Evolutionary conservation across 2,329 filamentous ascomycete species (phyloP), one percentile per base, ranked within the genome.

Genomic region (Rutstroemia sp.): DNA sequence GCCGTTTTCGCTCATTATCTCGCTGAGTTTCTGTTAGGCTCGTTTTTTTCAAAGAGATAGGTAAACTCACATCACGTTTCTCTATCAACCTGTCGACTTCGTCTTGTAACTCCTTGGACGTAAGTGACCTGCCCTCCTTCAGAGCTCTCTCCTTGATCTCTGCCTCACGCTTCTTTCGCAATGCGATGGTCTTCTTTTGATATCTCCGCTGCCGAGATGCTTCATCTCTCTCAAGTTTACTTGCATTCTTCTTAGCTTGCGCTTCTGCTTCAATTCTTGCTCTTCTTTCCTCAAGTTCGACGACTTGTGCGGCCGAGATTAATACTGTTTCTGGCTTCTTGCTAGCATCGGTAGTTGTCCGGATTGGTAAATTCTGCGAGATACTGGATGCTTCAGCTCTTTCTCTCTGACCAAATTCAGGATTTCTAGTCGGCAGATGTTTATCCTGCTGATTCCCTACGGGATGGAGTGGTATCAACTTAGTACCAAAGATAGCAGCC

Each of bases 1-100:
- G 23, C 16, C 54, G 50, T 45, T 42, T 57, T 54, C 39, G 14
- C 30, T 44, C n/a, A 21, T 27, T 52, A 1, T 38, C 48, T 12
- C 48, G 23, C 57, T 56, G 3, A 2, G 8, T 14, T 9, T 4
- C 10, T 36, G 38, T 58, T 51, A 58, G 53, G n/a, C 27, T 19
- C 9, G 36, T 44, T n/a, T 3, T 30, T n/a, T n/a, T 27, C 9
- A 4, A 3, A 9, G 5, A 4, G 2, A 2, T 17, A 6, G 8
- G 16, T 10, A 38, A 7, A 45, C 38, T 19, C 52, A 58, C 58
- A 34, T 58, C 58, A 48, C 56, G 56, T 39, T 53, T 60, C 1
- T n/a, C 50, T 44, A 58, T 56, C 1, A 17, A 17, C 12, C 39
- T 52, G 2, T 60, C 45, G 27, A 60, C n/a, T 1, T 21, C 27